Evolutionary conservation across 176 grass and related monocot genomes (phyloP), one percentile per base, ranked within the genome.

Genomic region (Tillandsia fasciculata): DNA sequence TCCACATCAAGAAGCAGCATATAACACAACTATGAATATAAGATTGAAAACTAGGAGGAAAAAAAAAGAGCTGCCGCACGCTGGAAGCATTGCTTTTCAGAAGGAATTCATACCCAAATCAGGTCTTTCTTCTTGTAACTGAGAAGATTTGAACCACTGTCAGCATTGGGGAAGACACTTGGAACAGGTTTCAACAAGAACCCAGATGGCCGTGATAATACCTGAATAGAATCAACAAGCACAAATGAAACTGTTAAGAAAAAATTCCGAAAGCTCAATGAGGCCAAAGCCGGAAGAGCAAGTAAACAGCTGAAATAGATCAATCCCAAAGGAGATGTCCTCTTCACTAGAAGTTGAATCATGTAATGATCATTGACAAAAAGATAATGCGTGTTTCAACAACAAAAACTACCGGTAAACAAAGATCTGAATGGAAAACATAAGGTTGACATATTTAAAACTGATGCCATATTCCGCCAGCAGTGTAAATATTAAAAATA

Each of bases 141-240:
- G 58, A 99, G 94, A 63, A 99, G 86, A 80, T 84, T 82, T 59
- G 89, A 87, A 80, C 87, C 89, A 74, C 84, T 84, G 87, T 93
- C 82, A 90, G 89, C 66, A 61, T 82, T 61, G 63, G 86, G 84
- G 42, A 80, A 76, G 67, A 87, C 65, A 79, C 87, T 88, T 53
- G 94, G 94, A 77, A 99, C 79, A 80, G 94, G 79, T 81, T 99
- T 99, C 64, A 99, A 79, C 77, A 93, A 83, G 81, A 86, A 99
- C 79, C 94, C 94, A 84, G 84, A 77, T 53, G 87, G 89, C 28
- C 87, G 88, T 49, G 94, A 99, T 79, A 88, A 78, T 64, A 90
- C 94, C 94, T 99, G 68, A 74, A 81, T 73, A 22, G 53, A 61
- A 81, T 71, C 27, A 84, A 6, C 42, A 81, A 49, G 23, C 49